phyloP scores from a whole-genome alignment of 2,329 filamentous ascomycete species.

The Botrytis pseudocinerea region DNA sequence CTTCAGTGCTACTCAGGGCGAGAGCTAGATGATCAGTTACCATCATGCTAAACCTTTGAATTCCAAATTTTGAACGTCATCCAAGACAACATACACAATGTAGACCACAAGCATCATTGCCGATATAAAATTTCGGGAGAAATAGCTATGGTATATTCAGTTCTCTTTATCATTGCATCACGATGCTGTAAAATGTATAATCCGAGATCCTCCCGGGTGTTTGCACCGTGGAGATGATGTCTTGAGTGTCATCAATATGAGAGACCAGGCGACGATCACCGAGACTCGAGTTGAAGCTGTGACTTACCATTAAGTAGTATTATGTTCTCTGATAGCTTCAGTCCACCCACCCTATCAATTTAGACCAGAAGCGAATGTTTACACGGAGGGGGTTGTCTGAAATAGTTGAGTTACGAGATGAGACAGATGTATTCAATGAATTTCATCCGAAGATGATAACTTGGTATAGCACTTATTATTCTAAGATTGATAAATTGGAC shows the following conservation, averaged over 20 bases:
- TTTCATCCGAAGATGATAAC: too few species aligned
- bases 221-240: neutral
- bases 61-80: neutral
- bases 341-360: too few species aligned
- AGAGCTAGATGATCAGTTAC: neutral
- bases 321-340: neutral
- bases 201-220: too few species aligned
- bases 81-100: neutral
- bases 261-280: too few species aligned
- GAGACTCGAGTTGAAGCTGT: neutral
- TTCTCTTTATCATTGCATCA: neutral
- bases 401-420: too few species aligned
- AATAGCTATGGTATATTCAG: neutral
- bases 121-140: neutral
- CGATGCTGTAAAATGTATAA: neutral
- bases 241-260: neutral
- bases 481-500: too few species aligned
- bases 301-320: neutral
- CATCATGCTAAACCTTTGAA: neutral
- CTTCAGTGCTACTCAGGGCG: too few species aligned
- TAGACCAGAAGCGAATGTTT: neutral
- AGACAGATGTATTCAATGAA: too few species aligned
- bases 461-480: too few species aligned
- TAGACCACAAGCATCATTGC: neutral
- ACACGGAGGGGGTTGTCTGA: neutral